Base-by-base conservation (phyloP, 768 basidiomycete species). In the Pleurotus tuoliensis region DNA sequence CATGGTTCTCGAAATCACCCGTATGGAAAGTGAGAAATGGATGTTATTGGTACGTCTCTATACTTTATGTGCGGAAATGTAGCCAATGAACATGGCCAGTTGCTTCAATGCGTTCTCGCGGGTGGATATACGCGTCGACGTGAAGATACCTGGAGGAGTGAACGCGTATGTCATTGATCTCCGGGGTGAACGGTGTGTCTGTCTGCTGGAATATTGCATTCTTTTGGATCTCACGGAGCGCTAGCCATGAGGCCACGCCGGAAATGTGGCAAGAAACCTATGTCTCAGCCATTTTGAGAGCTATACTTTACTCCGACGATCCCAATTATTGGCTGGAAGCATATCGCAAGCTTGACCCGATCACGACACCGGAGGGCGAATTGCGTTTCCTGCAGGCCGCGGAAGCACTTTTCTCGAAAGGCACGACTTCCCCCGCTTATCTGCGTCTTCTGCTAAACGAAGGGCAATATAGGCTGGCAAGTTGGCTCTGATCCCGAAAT, bases 71-170 rank as follows among this genome's bases (percentile, higher is more conserved):
- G 41, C 20, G 8, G 43, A 37, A 47, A 13, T n/a, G 54, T 55
- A 20, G 56, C 43, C 9, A 38, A 9, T 51, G 15, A 5, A n/a
- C 11, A 20, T 18, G 20, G 38, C 2, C 58, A 92, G 92, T 71
- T 97, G 94, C 71, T 99, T 97, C 76, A 97, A 99, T 69, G 97
- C 97, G 8, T 99, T 99, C 68, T 95, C 95, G 39, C 78, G 97
- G 25, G 92, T 98, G 51, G 97, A 99, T 66, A 86, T 98, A 27
- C 84, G 96, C 38, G 94, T 99, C 5, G 97, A 99, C 61, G 97
- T 98, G 58, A 97, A 96, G 71, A 98, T 99, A 49, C 97, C 97
- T 0, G 97, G 97, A 25, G 96, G 97, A 11, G 97, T 99, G 13
- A 84, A 87, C 60, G 91, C 95, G 4, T 98, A 97, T 69, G 88